Conservation (phyloP, 805 yeast genomes). For the Pichia membranifaciens region DNA sequence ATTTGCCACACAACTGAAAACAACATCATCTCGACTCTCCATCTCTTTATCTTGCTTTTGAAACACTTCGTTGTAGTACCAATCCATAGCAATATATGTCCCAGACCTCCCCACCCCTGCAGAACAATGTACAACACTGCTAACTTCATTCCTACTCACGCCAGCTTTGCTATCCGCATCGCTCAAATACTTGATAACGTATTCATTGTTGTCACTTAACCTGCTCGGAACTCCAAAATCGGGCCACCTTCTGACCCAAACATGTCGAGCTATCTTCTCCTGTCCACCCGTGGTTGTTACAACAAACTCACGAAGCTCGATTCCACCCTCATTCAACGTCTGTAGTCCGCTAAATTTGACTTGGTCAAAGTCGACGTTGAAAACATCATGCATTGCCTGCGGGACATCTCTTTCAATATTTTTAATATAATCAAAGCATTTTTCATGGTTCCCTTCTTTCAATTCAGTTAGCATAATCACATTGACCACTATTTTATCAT, state of each 20-base stretch:
- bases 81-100: conserved; percentile 43
- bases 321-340: not conserved
- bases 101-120: conserved; percentile 61
- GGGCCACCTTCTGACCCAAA: conserved; percentile 14
- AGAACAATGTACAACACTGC: conserved; percentile 45
- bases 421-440: conserved; percentile 28
- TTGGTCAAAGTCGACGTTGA: not conserved
- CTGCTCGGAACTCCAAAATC: conserved; percentile 14
- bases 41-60: conserved; percentile 5
- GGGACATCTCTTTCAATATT: conserved; percentile 6
- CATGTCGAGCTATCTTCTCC: conserved; percentile 4
- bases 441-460: conserved; percentile 33
- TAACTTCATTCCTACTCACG: conserved; percentile 7
- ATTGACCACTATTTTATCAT: conserved; percentile 30
- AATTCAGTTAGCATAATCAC: conserved; percentile 74
- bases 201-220: conserved; percentile 5
- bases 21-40: not conserved
- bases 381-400: not conserved
- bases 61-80: conserved; percentile 22
- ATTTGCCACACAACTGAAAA: conserved; percentile 38
- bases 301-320: conserved; percentile 10
- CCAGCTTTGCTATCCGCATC: too few species aligned
- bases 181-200: conserved; percentile 2
- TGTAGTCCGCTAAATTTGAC: not conserved
- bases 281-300: not conserved